phyloP scores from a whole-genome alignment of 116 monocot genomes.

The Dioscorea cayenensis region DNA sequence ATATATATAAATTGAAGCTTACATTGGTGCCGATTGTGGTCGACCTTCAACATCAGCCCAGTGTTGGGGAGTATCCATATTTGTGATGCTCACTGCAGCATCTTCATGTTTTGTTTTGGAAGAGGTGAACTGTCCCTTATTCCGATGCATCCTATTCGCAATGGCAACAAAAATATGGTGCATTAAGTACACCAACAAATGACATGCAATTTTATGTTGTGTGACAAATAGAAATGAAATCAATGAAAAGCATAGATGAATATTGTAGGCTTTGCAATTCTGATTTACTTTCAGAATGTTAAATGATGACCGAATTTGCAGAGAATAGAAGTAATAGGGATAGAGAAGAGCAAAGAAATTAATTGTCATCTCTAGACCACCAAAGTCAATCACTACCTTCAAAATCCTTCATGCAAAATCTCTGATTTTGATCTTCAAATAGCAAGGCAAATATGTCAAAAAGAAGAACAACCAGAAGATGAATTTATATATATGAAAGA shows the following conservation, averaged over 20 bases:
- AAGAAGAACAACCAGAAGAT: neutral
- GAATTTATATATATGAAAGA: neutral
- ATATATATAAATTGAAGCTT: conserved; percentile 14
- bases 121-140: conserved; percentile 70
- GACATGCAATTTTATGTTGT: neutral
- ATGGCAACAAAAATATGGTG: neutral
- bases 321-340: neutral
- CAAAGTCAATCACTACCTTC: neutral
- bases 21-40: conserved; percentile 45
- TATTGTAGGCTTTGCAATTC: too few relatives aligned
- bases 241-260: neutral
- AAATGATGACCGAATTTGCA: too few relatives aligned
- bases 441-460: neutral
- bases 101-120: conserved; percentile 57
- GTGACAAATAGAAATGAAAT: neutral
- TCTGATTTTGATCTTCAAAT: too few relatives aligned
- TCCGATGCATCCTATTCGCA: conserved; percentile 56
- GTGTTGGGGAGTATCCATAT: conserved; percentile 27
- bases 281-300: too few relatives aligned
- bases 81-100: conserved; percentile 17
- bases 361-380: neutral
- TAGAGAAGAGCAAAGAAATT: neutral
- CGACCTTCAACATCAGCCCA: conserved; percentile 33
- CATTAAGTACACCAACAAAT: neutral
- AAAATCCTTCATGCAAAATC: neutral